Evolutionary conservation across 192 early-diverging fungal genomes (phyloP).

Genomic region (Allomyces javanicus): DNA sequence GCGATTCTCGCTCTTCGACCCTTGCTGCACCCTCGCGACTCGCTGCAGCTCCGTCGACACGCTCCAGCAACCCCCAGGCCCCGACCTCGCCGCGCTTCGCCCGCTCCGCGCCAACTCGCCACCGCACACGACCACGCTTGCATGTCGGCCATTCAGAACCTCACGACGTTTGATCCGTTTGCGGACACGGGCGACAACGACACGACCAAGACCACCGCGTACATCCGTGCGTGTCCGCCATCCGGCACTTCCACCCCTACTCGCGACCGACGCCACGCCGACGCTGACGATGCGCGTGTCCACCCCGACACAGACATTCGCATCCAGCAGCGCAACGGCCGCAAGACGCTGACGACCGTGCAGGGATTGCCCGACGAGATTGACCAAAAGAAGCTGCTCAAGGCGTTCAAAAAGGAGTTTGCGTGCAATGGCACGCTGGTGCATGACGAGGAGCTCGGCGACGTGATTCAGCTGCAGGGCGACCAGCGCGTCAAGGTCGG

Average conservation of each 20-base stretch:
- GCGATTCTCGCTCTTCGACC: no score
- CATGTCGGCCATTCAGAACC: constrained; percentile 28
- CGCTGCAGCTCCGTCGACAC: no score
- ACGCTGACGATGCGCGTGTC: no score
- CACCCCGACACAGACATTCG: constrained; percentile 57
- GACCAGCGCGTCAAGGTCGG: constrained; percentile 76
- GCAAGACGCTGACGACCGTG: constrained; percentile 90
- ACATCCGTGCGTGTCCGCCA: constrained; percentile 19
- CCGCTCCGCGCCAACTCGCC: no score
- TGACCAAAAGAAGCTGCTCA: constrained; percentile 78
- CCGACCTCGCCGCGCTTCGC: no score
- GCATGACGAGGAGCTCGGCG: constrained; percentile 74
- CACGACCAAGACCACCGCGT: constrained; percentile 9
- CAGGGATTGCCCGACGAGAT: constrained; percentile 71
- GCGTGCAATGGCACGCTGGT: constrained; percentile 93
- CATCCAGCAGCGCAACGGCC: constrained; percentile 89
- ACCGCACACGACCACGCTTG: no score
- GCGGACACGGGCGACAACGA: constrained; percentile 26
- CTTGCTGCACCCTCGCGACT: no score
- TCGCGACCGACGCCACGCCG: no score
- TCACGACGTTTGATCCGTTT: constrained; percentile 22
- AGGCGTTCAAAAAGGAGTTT: constrained; percentile 89
- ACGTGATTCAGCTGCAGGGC: constrained; percentile 84
- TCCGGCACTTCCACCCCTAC: no score
- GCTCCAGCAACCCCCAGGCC: no score